These are phyloP conservation scores for Didymellaceae sp. DNA, from an alignment of 2,329 filamentous ascomycete genomes.

Conservation along the genomic window DNA sequence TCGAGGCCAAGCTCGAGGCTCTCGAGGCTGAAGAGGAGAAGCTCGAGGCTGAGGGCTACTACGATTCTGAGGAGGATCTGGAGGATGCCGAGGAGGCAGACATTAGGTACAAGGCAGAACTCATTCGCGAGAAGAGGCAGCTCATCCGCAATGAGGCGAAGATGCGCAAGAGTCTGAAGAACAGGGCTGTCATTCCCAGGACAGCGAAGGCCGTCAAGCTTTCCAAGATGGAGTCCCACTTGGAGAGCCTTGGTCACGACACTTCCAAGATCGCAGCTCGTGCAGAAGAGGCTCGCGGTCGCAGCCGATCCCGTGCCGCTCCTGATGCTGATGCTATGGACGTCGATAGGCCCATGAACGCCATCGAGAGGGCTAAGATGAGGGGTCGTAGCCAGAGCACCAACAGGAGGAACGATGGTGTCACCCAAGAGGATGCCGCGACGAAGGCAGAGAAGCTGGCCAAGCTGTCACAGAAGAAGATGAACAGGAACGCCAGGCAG, in stretches of 20 bases:
- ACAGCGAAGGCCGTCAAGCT: slow-evolving; percentile 80
- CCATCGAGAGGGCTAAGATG: slow-evolving; percentile 70
- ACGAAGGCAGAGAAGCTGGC: slow-evolving; percentile 83
- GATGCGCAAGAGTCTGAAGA: slow-evolving; percentile 97
- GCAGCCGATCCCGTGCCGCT: slow-evolving; percentile 66
- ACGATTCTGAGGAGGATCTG: slow-evolving; percentile 75
- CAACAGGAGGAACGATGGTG: slow-evolving; percentile 78
- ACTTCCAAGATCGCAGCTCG: slow-evolving; percentile 76
- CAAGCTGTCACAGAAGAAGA: slow-evolving; percentile 95
- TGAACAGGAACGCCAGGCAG: slow-evolving; percentile 97
- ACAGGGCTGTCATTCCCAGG: slow-evolving; percentile 90
- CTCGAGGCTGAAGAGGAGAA: slow-evolving; percentile 96
- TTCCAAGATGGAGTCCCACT: slow-evolving; percentile 83
- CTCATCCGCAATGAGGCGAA: slow-evolving; percentile 92
- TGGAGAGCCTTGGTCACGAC: slow-evolving; percentile 86
- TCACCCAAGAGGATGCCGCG: slow-evolving; percentile 70
- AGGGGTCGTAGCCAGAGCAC: slow-evolving; percentile 68
- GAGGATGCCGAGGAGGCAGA: slow-evolving; percentile 91
- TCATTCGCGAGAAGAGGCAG: slow-evolving; percentile 93
- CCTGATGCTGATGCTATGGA: slow-evolving; percentile 76
- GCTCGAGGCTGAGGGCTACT: slow-evolving; percentile 89
- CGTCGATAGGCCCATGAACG: slow-evolving; percentile 52
- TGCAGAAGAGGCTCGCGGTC: slow-evolving; percentile 75
- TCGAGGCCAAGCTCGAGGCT: slow-evolving; percentile 88
- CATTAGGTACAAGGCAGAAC: slow-evolving; percentile 86